Evolutionary conservation across 2,329 filamentous ascomycete species (phyloP).

Genomic region (Epichloe elymi): DNA sequence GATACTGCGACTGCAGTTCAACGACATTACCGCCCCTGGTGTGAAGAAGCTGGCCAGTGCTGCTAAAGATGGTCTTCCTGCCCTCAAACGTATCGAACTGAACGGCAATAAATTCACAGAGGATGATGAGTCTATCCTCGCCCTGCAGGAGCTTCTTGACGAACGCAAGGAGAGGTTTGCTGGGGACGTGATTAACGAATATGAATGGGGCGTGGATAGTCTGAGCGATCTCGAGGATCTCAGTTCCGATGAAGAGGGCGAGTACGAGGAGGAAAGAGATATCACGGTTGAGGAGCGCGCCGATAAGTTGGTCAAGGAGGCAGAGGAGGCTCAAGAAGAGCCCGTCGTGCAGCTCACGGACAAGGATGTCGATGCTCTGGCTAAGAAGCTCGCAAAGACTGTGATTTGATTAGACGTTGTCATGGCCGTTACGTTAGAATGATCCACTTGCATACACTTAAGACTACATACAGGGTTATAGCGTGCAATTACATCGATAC

Average conservation of each 20-base stretch:
- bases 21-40: slow-evolving; percentile 74
- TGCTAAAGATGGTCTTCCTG: slow-evolving; percentile 54
- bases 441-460: slow-evolving; percentile 3
- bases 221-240: slow-evolving; percentile 77
- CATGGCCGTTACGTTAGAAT: neutral
- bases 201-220: slow-evolving; percentile 74
- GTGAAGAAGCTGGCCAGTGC: slow-evolving; percentile 60
- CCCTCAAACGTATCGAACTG: slow-evolving; percentile 73
- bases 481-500: slow-evolving; percentile 19
- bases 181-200: slow-evolving; percentile 56
- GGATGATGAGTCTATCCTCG: slow-evolving; percentile 60
- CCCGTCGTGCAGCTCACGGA: slow-evolving; percentile 59
- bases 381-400: slow-evolving; percentile 63
- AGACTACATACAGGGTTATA: slow-evolving; percentile 8
- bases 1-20: slow-evolving; percentile 76
- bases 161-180: slow-evolving; percentile 63
- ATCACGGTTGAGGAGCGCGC: slow-evolving; percentile 48
- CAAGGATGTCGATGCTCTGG: slow-evolving; percentile 69
- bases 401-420: slow-evolving; percentile 25
- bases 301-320: slow-evolving; percentile 56
- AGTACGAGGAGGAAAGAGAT: slow-evolving; percentile 53
- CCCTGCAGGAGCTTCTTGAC: slow-evolving; percentile 58
- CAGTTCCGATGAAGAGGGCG: slow-evolving; percentile 54
- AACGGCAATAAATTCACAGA: slow-evolving; percentile 94
- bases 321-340: slow-evolving; percentile 59